Conservation (phyloP, 164 flowering plant species). For the Euptelea pleiosperma region DNA sequence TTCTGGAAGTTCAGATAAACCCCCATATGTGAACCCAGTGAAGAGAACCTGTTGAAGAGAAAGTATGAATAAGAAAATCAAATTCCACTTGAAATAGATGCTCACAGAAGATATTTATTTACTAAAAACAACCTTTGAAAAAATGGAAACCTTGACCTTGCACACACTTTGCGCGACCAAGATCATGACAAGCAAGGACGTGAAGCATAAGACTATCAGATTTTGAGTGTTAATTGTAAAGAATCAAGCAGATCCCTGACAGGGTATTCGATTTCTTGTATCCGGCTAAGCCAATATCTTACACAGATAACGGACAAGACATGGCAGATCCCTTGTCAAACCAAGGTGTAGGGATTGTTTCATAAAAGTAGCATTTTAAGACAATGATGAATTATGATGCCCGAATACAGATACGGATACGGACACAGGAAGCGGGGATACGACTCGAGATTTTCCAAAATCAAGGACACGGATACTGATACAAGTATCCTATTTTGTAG, state of each 20-base stretch:
- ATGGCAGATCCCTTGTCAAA: neutral
- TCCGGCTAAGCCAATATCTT: neutral
- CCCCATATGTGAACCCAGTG: slow-evolving; percentile 91
- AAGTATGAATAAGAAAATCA: slow-evolving; percentile 4
- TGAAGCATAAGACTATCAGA: neutral
- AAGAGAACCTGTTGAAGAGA: slow-evolving; percentile 66
- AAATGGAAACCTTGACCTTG: neutral
- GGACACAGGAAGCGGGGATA: no score
- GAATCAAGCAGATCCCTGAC: no score
- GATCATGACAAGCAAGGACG: neutral
- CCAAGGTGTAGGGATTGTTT: neutral
- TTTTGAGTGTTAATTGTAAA: slow-evolving; percentile 1
- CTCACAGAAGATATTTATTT: neutral
- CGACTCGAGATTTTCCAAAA: no score
- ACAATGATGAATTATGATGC: neutral
- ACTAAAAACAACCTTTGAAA: neutral
- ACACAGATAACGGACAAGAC: neutral
- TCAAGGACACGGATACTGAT: no score
- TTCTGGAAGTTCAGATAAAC: slow-evolving; percentile 85
- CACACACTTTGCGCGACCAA: neutral
- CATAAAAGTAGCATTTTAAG: neutral
- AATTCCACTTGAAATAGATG: neutral
- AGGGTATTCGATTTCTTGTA: neutral
- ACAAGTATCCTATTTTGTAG: no score
- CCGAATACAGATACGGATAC: no score